These are phyloP conservation scores for Scheffersomyces titani DNA, from an alignment of 1,139 yeast species.

Conservation along the genomic window DNA sequence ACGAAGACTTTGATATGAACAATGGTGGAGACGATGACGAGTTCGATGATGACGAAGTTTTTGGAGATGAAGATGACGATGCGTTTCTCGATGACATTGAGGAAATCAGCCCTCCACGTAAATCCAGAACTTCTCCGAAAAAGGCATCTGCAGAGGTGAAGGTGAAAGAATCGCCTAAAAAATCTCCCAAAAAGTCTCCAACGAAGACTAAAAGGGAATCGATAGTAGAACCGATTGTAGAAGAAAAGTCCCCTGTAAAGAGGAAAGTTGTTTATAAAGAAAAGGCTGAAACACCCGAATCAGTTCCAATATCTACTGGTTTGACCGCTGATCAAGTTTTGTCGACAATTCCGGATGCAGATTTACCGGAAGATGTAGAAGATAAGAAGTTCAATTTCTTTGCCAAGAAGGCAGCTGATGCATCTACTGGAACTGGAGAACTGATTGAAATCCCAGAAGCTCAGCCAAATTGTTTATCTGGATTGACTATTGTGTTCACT, in stretches of 20 bases:
- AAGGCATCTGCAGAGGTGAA: background rate
- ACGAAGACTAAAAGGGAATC: slow-evolving; percentile 5
- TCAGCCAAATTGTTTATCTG: slow-evolving; percentile 77
- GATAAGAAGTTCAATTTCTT: slow-evolving; percentile 57
- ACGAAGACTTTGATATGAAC: slow-evolving; percentile 14
- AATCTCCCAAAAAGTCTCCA: slow-evolving; percentile 7
- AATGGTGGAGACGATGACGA: slow-evolving; percentile 11
- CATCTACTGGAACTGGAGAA: slow-evolving; percentile 19
- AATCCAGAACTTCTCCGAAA: slow-evolving; percentile 5
- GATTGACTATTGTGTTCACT: slow-evolving; percentile 90
- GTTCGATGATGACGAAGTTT: slow-evolving; percentile 13
- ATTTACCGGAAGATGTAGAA: slow-evolving; percentile 56
- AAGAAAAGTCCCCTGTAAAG: slow-evolving; percentile 6
- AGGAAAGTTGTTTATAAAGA: slow-evolving; percentile 2
- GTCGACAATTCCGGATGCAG: slow-evolving; percentile 67
- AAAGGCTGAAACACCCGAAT: slow-evolving; percentile 4
- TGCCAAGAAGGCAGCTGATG: slow-evolving; percentile 39
- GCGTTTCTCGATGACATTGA: slow-evolving; percentile 3
- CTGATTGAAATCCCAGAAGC: slow-evolving; percentile 65
- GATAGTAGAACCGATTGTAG: slow-evolving; percentile 6
- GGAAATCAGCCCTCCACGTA: slow-evolving; percentile 1
- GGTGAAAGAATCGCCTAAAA: slow-evolving; percentile 4
- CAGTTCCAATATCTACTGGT: slow-evolving; percentile 12
- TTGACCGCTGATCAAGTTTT: slow-evolving; percentile 56
- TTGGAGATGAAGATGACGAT: slow-evolving; percentile 6